Base-by-base conservation (phyloP, 768 basidiomycete species). In the Kwoniella newhampshirensis region DNA sequence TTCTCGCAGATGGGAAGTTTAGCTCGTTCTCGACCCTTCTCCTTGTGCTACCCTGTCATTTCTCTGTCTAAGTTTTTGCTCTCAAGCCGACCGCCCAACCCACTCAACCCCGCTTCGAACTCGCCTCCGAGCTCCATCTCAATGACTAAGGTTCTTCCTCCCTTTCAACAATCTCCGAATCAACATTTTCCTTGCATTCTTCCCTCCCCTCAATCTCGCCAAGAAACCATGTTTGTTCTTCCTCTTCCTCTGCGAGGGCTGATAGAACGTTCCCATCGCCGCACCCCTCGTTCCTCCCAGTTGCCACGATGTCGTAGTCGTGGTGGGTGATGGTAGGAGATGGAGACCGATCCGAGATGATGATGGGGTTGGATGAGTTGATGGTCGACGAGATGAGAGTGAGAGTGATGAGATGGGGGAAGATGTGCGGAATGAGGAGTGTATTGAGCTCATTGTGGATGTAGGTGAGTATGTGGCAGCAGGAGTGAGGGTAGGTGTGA, bases 141-240 rank as follows among this genome's bases (percentile, higher is more conserved):
- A 97, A 78, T 97, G 92, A 51, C 82, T 85, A 61, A 96, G 78
- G 76, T 82, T 88, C 77, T 83, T 83, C 57, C 93, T 82, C 8
- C 89, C 88, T 79, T 87, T 92, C 32, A 80, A 80, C 62, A 82
- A 79, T 54, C 93, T 82, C 51, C 88, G 81, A 21, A 75, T 81
- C 49, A 97, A 79, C 40, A 89, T 82, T 66, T 83, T 89, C 62
- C 86, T 82, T 2, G 91, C 91, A 32, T 82, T 80, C 21, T 82
- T 68, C 26, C 67, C 66, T 23, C 57, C 59, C 44, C 67, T 81
- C 75, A 87, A 85, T 57, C 92, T 79, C 0, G 86, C 83, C 30
- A 98, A 81, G 77, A 94, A 98, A 5, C 93, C 93, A 72, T 90
- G 88, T 74, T 87, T 91, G 66, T 91, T 82, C 80, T 98, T 98